Evolutionary conservation across 257 asterid genomes (phyloP), one percentile per base, ranked within the genome.

Genomic region (Ehretia macrophylla): DNA sequence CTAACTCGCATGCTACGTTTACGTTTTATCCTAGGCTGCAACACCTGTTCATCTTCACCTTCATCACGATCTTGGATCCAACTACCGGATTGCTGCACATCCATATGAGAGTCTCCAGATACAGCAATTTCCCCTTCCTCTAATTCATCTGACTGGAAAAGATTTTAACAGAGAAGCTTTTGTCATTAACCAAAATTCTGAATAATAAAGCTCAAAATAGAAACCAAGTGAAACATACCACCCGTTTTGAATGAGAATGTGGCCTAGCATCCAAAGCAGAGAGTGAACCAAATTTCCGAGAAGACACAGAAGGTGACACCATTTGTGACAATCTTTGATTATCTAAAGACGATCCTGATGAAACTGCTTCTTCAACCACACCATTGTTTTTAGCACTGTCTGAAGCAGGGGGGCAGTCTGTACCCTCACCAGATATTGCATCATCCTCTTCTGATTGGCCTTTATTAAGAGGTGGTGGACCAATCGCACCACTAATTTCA

Each of bases 31-130:
- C 76, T 88, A 52, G 97, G 97, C 73, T 89, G 97, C 81, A 86
- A 72, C 22, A 89, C 99, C 83, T 89, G 97, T 71, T 93, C 99
- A 32, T 84, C 95, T 86, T 86, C 99, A 71, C 94, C 97, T 77
- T 89, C 97, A 42, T 93, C 97, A 40, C 94, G 95, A 44, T 89
- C 99, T 74, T 85, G 97, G 6, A 27, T 27, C 99, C 96, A 92
- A 79, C 99, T 92, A 63, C 99, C 93, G 74, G 99, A 88, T 67
- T 86, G 97, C 78, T 88, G 99, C 68, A 83, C 85, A 68, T 88
- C 96, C 69, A 86, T 75, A 19, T 75, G 95, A 69, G 97, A 92
- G 65, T 86, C 95, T 63, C 97, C 96, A 62, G 99, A 86, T 42
- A 59, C 67, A 58, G 90, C 95, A 79, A 92, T 92, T 77, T 92